Conservation (phyloP, 2,329 filamentous ascomycete genomes). For the Raffaelea arxii region DNA sequence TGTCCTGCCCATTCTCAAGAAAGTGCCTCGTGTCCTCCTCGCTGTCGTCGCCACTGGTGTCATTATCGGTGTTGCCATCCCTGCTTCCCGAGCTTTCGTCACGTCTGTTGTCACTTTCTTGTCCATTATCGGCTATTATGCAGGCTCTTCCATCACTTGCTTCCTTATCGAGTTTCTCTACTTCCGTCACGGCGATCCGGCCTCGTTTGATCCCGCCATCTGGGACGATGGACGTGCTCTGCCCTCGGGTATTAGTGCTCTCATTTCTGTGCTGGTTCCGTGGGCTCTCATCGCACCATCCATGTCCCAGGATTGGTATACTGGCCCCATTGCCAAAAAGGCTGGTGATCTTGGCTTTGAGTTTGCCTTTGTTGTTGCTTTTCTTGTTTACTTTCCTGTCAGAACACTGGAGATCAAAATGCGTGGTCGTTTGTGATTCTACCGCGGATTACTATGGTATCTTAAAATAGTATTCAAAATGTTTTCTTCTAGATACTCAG, state of each 20-base stretch:
- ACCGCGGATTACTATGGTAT: too few relatives aligned
- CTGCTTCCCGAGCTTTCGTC: slow-evolving; percentile 28
- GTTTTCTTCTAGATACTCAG: too few relatives aligned
- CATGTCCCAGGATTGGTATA: slow-evolving; percentile 33
- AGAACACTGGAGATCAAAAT: slow-evolving; percentile 22
- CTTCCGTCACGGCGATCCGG: slow-evolving; percentile 15
- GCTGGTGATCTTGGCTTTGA: slow-evolving; percentile 37
- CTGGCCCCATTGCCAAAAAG: slow-evolving; percentile 29
- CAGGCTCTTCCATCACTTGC: slow-evolving; percentile 15
- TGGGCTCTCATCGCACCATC: slow-evolving; percentile 25
- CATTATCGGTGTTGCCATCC: slow-evolving; percentile 29
- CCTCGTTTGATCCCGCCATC: slow-evolving; percentile 13
- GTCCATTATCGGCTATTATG: slow-evolving; percentile 34
- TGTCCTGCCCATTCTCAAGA: slow-evolving; percentile 25
- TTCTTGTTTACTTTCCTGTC: slow-evolving; percentile 29
- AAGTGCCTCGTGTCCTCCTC: slow-evolving; percentile 30
- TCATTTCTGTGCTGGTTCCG: slow-evolving; percentile 12
- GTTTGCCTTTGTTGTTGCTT: slow-evolving; percentile 29
- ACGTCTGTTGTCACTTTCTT: slow-evolving; percentile 33
- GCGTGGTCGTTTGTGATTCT: background rate
- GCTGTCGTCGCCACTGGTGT: slow-evolving; percentile 26
- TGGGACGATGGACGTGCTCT: slow-evolving; percentile 16
- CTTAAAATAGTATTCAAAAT: background rate
- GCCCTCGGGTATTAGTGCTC: slow-evolving; percentile 17
- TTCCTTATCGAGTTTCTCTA: slow-evolving; percentile 15